A percentile compares a stretch with the other conserved stretches of the same genome.
These are phyloP conservation scores for Solanum commersonii DNA, from an alignment of 257 asterid species.

Conservation along the genomic window DNA sequence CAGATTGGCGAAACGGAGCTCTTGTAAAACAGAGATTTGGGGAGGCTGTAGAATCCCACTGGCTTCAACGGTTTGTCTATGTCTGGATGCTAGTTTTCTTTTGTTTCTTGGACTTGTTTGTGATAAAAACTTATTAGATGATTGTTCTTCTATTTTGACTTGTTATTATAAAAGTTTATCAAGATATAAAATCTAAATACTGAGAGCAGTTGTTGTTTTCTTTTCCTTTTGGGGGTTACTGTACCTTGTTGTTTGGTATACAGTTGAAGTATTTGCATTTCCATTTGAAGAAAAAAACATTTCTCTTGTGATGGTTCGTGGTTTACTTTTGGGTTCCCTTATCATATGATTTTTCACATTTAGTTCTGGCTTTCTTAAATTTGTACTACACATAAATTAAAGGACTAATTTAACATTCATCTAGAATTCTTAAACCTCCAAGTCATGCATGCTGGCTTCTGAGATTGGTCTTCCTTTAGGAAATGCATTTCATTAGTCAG, in stretches of 20 bases:
- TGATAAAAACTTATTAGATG: background rate
- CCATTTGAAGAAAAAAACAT: background rate
- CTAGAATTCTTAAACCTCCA: background rate
- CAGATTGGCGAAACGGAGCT: conserved; percentile 98
- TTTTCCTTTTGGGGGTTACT: background rate
- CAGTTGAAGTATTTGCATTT: background rate
- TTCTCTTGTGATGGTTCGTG: background rate
- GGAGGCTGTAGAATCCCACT: conserved; percentile 96
- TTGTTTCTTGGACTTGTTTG: background rate
- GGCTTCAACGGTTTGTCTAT: conserved; percentile 68
- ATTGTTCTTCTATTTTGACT: background rate
- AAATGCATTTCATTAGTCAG: background rate
- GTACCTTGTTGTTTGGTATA: background rate
- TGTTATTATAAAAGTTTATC: background rate
- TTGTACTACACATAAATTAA: background rate
- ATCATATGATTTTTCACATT: background rate
- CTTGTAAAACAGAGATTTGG: conserved; percentile 88
- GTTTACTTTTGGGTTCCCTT: background rate
- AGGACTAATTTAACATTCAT: background rate
- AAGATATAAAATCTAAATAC: background rate
- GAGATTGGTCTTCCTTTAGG: background rate
- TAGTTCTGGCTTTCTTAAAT: background rate
- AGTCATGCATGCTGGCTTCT: background rate
- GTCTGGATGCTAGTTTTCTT: conserved; percentile 3
- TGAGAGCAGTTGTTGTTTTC: background rate